Base-by-base conservation (phyloP, 768 basidiomycete species). In the Chalciporus pseudorubinellus region DNA sequence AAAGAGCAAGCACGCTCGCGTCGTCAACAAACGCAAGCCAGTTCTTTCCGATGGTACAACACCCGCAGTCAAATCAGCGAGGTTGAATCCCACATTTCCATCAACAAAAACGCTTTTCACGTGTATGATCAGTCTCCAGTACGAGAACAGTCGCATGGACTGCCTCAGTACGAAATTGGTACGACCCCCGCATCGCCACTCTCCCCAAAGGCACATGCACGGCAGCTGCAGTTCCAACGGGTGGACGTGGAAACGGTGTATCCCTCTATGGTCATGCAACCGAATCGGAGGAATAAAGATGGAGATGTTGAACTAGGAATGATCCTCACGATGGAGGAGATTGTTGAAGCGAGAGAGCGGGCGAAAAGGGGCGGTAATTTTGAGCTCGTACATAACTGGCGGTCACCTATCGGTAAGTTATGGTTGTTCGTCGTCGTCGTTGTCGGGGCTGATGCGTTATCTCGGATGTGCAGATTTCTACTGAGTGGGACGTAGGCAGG, bases 401-500 rank as follows among this genome's bases (percentile, higher is more conserved):
- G 77, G 39, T 87, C 84, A 20, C 87, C 87, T 1, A 83, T 89
- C 46, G 82, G 86, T 88, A 48, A 40, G 74, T 69, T 9, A 11
- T 36, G 16, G 33, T 14, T 34, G 21, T 38, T n/a, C 5, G 24
- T 31, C 29, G 29, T 31, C 29, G 39, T 42, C 11, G 46, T 4
- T 16, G 14, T 19, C 16, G 18, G 39, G 26, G 26, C 24, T 24
- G 24, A 24, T 24, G 24, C 7, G 1, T 10, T 2, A 2, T 16
- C 9, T 36, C 34, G 34, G 7, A 12, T 8, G 16, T 36, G 14
- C 34, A 36, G 34, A 36, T 36, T 36, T 36, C 14, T 14, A 16
- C 4, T 16, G 34, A 36, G 10, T 26, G 26, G 26, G 26, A 26
- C 3, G 7, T 24, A 24, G 7, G 4, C 24, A 24, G 24, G 26